These are phyloP conservation scores for Aspergillus pseudoglaucus DNA, from an alignment of 2,329 filamentous ascomycete genomes.

Conservation along the genomic window DNA sequence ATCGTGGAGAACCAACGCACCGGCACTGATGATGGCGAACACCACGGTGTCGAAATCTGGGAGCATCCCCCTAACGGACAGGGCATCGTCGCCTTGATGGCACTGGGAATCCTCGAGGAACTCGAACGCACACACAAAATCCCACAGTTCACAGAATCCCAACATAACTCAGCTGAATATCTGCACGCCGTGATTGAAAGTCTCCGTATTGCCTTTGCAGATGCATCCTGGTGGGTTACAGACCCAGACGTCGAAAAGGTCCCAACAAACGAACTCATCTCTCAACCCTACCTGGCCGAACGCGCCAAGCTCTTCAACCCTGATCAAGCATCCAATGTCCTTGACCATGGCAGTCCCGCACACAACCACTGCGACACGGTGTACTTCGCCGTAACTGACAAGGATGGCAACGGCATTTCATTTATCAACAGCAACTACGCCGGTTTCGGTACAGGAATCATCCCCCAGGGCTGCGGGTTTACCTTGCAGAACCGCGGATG, in stretches of 20 bases:
- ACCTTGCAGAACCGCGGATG: slow-evolving; percentile 88
- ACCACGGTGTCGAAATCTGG: slow-evolving; percentile 69
- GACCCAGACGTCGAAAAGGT: slow-evolving; percentile 70
- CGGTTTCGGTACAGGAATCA: slow-evolving; percentile 76
- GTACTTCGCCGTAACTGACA: slow-evolving; percentile 82
- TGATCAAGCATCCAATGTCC: slow-evolving; percentile 44
- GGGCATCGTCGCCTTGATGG: slow-evolving; percentile 90
- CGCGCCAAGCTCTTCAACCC: slow-evolving; percentile 59
- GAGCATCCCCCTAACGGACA: slow-evolving; percentile 96
- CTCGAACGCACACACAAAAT: slow-evolving; percentile 72
- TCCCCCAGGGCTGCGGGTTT: slow-evolving; percentile 82
- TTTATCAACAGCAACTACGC: slow-evolving; percentile 97
- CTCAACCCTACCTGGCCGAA: slow-evolving; percentile 65
- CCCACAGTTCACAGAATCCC: slow-evolving; percentile 58
- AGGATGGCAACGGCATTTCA: slow-evolving; percentile 78
- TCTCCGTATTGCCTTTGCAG: slow-evolving; percentile 82
- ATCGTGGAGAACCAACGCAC: slow-evolving; percentile 43
- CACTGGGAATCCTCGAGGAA: slow-evolving; percentile 82
- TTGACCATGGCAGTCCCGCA: slow-evolving; percentile 73
- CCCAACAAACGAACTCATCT: slow-evolving; percentile 64
- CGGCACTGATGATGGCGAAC: slow-evolving; percentile 37
- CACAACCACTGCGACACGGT: slow-evolving; percentile 86
- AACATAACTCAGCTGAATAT: slow-evolving; percentile 77
- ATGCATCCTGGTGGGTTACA: slow-evolving; percentile 82
- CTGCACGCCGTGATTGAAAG: slow-evolving; percentile 84